phyloP scores from a whole-genome alignment of 2,329 filamentous ascomycete species.

The Cladophialophora yegresii region DNA sequence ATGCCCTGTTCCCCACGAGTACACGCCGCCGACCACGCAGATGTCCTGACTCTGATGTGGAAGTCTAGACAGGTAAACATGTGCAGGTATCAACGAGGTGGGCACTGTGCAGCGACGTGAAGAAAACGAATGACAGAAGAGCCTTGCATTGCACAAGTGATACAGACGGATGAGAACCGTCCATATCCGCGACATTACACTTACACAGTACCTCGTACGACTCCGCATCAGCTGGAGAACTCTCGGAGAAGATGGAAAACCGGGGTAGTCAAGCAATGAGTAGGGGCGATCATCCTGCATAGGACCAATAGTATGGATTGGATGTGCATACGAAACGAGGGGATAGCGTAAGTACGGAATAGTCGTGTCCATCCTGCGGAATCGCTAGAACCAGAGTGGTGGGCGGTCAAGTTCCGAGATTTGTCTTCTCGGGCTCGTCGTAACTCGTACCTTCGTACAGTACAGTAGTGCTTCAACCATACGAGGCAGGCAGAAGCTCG shows the following conservation, averaged over 20 bases:
- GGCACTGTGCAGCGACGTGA: not conserved
- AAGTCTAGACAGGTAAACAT: not conserved
- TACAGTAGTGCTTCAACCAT: not conserved
- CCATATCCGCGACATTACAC: constrained; percentile 6
- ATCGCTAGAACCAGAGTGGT: not conserved
- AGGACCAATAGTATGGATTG: not conserved
- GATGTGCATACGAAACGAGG: not conserved
- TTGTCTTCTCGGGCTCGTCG: not conserved
- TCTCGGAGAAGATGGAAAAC: constrained; percentile 3
- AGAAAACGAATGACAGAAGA: not conserved
- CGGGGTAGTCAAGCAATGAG: not conserved
- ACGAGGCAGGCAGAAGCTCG: not conserved
- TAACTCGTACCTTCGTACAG: not conserved
- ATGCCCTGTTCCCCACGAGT: not conserved
- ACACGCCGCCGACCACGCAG: not conserved
- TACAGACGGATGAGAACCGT: not conserved
- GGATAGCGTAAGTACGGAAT: not conserved
- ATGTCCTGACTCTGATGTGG: not conserved
- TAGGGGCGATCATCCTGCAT: not conserved
- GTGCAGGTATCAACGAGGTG: not conserved
- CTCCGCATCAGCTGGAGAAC: constrained; percentile 19
- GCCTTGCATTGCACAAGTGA: not conserved
- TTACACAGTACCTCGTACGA: too few species aligned
- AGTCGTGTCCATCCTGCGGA: not conserved
- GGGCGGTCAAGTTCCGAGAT: not conserved